Conservation (phyloP, 805 yeast species). For the Candida vartiovaarae region DNA sequence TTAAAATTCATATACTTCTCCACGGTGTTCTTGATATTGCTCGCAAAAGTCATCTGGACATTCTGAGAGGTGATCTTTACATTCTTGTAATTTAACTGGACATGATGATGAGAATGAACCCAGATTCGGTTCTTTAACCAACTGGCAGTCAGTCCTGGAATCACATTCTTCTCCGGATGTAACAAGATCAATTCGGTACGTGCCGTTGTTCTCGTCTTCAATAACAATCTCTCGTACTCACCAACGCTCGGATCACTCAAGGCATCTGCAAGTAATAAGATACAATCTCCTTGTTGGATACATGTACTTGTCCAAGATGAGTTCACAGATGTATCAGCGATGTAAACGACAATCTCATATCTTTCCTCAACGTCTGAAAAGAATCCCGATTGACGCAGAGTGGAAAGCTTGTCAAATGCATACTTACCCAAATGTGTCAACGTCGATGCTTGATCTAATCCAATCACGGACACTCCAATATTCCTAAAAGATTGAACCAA, state of each 20-base stretch:
- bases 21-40: constrained; percentile 28
- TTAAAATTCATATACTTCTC: constrained; percentile 24
- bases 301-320: constrained; percentile 92
- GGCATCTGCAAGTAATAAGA: constrained; percentile 84
- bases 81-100: constrained; percentile 50
- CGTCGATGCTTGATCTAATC: constrained; percentile 78
- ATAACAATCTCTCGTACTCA: constrained; percentile 72
- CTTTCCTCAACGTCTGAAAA: constrained; percentile 87
- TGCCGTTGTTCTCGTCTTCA: constrained; percentile 75
- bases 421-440: constrained; percentile 78
- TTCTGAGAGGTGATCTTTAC: constrained; percentile 2
- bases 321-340: constrained; percentile 77
- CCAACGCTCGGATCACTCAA: constrained; percentile 66
- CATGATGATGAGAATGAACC: constrained; percentile 92
- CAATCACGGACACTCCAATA: constrained; percentile 67
- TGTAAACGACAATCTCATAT: constrained; percentile 81
- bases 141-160: constrained; percentile 74
- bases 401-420: constrained; percentile 86
- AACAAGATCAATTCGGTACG: constrained; percentile 79
- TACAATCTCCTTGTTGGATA: constrained; percentile 91
- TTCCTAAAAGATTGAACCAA: constrained; percentile 64
- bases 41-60: constrained; percentile 15
- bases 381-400: constrained; percentile 79
- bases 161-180: constrained; percentile 77
- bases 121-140: constrained; percentile 86